Base-by-base conservation (phyloP, 495 filamentous ascomycete genomes). In the Pseudoneurospora amorphoporcata region DNA sequence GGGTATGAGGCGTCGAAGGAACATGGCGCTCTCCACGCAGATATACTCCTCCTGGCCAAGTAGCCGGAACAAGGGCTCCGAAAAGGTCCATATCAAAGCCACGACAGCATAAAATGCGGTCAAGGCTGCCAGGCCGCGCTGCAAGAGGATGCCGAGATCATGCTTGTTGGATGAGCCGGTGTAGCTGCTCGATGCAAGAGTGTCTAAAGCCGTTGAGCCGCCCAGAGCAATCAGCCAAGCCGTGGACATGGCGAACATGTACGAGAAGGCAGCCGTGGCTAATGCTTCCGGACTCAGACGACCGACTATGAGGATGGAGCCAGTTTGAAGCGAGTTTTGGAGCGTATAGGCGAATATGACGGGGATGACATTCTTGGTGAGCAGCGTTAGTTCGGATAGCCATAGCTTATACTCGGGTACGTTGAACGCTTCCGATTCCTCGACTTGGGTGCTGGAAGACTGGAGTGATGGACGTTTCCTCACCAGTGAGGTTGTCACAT, bases 171-270 rank as follows among this genome's bases (percentile, higher is more conserved):
- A 85, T 72, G 92, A 94, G 0, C 92, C 93, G 0, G 94, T 97
- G 78, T 92, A 97, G n/a, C 89, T 90, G 19, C 91, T 91, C 1
- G 93, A 95, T 14, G 92, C 92, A 14, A 97, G 84, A 1, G 94
- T 97, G 80, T 97, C 94, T 40, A 97, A 83, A 2, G 94, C 94
- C 2, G 93, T 98, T 3, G 94, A 95, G 7, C 94, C 94, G n/a
- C 94, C 94, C 4, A 98, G 84, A 0, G 90, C 94, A 76, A 98
- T 92, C 69, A 98, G 85, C 94, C 94, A 97, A 1, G 87, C 94
- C 1, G 92, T 95, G 12, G 92, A 89, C 90, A 94, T 92, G 47
- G 94, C 94, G 74, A 97, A 98, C 94, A 97, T 84, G 82, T 95
- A 93, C 0, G 91, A 91, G 81, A 97, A 97, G 9, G 94, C 94